Evolutionary conservation across 1,139 yeast genomes (phyloP).

Genomic region (Wickerhamomyces sp.): DNA sequence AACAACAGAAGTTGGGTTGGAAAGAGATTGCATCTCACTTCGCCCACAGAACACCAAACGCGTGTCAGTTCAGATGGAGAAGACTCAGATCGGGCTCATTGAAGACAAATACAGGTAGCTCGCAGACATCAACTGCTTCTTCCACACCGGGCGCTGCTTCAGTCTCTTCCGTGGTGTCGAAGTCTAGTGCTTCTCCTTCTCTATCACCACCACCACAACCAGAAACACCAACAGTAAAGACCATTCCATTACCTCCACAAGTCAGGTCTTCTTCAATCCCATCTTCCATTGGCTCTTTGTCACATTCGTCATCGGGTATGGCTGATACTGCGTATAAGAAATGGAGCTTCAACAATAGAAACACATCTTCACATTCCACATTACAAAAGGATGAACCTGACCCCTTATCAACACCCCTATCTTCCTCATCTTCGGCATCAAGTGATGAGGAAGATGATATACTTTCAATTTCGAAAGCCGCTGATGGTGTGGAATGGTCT

Average conservation of each 20-base stretch:
- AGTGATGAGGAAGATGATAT: neutral
- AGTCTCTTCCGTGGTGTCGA: neutral
- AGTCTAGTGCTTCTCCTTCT: neutral
- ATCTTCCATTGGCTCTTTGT: neutral
- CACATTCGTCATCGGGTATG: neutral
- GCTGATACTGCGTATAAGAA: constrained; percentile 2
- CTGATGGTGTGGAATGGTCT: constrained; percentile 23
- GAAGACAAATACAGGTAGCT: constrained; percentile 41
- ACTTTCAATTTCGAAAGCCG: neutral
- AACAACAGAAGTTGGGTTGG: constrained; percentile 70
- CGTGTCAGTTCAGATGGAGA: constrained; percentile 79
- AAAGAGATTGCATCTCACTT: constrained; percentile 68
- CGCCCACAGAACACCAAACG: constrained; percentile 67
- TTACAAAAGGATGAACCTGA: constrained; percentile 1
- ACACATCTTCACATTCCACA: neutral
- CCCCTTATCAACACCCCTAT: constrained; percentile 4
- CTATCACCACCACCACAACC: neutral
- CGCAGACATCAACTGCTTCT: constrained; percentile 9
- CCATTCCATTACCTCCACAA: constrained; percentile 1
- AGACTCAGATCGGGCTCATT: constrained; percentile 59
- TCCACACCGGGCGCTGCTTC: constrained; percentile 1
- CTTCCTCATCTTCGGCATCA: constrained; percentile 10
- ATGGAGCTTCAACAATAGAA: constrained; percentile 4
- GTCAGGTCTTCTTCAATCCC: neutral
- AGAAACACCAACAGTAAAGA: neutral